Evolutionary conservation across 768 basidiomycete species (phyloP).

Genomic region (Mycena maculata): DNA sequence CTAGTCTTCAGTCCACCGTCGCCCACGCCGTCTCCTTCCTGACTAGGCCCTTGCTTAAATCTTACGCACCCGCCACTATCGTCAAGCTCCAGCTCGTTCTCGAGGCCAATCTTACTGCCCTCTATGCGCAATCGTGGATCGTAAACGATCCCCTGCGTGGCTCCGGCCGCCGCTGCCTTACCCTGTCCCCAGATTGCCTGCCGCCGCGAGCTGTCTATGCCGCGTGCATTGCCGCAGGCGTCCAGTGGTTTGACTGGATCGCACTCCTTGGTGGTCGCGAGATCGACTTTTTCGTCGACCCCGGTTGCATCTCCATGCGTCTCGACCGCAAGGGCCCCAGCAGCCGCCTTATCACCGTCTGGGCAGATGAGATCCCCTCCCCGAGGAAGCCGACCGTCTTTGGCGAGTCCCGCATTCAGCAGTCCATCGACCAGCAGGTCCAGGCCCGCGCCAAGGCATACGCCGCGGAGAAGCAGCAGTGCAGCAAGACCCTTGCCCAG

Average conservation of each 20-base stretch:
- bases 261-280: slow-evolving; percentile 71
- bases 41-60: slow-evolving; percentile 69
- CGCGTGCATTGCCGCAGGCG: slow-evolving; percentile 74
- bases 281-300: slow-evolving; percentile 86
- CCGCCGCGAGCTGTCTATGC: slow-evolving; percentile 80
- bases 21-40: slow-evolving; percentile 81
- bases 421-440: slow-evolving; percentile 36
- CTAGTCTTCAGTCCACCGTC: slow-evolving; percentile 73
- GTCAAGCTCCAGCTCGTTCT: slow-evolving; percentile 78
- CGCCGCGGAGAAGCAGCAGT: slow-evolving; percentile 21
- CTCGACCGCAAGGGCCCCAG: slow-evolving; percentile 54
- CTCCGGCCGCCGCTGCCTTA: slow-evolving; percentile 79
- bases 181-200: slow-evolving; percentile 73
- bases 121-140: slow-evolving; percentile 76
- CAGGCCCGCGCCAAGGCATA: slow-evolving; percentile 14
- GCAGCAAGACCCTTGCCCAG: slow-evolving; percentile 75
- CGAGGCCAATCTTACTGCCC: slow-evolving; percentile 77
- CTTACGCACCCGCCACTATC: slow-evolving; percentile 71
- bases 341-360: slow-evolving; percentile 68
- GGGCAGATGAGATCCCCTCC: slow-evolving; percentile 67
- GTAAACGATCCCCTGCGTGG: slow-evolving; percentile 73
- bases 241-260: slow-evolving; percentile 89
- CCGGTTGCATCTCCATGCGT: slow-evolving; percentile 80
- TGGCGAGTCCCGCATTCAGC: slow-evolving; percentile 33
- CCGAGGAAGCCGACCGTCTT: slow-evolving; percentile 28